These are phyloP conservation scores for Pythium oligandrum DNA, from an alignment of 352 stramenopile genomes.

Conservation along the genomic window DNA sequence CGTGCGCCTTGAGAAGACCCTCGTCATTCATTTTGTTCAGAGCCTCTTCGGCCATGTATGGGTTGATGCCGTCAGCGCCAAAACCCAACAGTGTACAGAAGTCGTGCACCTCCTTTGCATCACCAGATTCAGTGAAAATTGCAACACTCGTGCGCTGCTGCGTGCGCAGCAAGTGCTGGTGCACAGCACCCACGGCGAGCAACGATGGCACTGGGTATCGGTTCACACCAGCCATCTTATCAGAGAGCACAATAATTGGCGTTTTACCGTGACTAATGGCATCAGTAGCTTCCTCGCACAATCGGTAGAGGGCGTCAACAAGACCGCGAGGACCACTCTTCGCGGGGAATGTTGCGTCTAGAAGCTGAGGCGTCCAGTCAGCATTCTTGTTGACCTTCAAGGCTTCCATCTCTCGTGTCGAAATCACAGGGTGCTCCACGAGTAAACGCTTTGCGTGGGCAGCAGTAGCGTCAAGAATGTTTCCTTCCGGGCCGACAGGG, in stretches of 20 bases:
- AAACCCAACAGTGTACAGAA: slow-evolving; percentile 93
- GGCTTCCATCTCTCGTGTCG: slow-evolving; percentile 89
- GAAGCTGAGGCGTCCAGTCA: slow-evolving; percentile 50
- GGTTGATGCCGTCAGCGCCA: slow-evolving; percentile 93
- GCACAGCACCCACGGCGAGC: slow-evolving; percentile 92
- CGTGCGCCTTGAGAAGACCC: slow-evolving; percentile 74
- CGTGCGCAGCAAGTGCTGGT: slow-evolving; percentile 94
- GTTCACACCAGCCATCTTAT: slow-evolving; percentile 83
- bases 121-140: slow-evolving; percentile 92
- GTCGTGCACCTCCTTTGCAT: slow-evolving; percentile 96
- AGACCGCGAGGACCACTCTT: slow-evolving; percentile 58
- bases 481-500: slow-evolving; percentile 93
- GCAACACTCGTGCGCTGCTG: slow-evolving; percentile 88
- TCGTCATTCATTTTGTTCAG: slow-evolving; percentile 95
- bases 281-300: slow-evolving; percentile 92
- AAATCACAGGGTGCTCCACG: slow-evolving; percentile 93
- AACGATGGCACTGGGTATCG: slow-evolving; percentile 94
- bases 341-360: slow-evolving; percentile 65
- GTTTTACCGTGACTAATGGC: slow-evolving; percentile 79
- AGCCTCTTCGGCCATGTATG: slow-evolving; percentile 94
- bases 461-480: slow-evolving; percentile 87
- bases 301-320: slow-evolving; percentile 84
- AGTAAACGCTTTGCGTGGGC: slow-evolving; percentile 81
- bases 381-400: slow-evolving; percentile 77
- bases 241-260: slow-evolving; percentile 89